Base-by-base conservation (phyloP, 805 yeast species). In the Candida endomychidarum region DNA sequence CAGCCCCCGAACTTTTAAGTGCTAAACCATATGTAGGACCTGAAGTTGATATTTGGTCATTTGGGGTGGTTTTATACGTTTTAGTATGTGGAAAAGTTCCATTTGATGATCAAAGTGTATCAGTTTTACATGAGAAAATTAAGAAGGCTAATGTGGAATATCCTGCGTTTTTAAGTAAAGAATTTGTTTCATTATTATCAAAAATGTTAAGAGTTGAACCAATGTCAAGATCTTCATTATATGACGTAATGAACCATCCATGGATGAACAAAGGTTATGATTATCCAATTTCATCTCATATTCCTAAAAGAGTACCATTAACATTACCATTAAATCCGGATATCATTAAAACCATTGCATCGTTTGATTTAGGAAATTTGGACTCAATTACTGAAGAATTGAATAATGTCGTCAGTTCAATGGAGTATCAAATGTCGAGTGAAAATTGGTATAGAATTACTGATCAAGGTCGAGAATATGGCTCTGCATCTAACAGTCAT, bases 21-120 rank as follows among this genome's bases (percentile, higher is more conserved):
- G 99, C 98, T 1, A 81, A 80, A 50, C 97, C 96, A 1, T 93
- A 93, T 55, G 72, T 77, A 25, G 99, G 99, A 0, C 99, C 99
- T 1, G 99, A 93, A 60, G 96, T 93, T 34, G 99, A 93, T 61
- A 83, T 93, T 14, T 93, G 99, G 99, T 87, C 96, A 2, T 91
- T 90, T 70, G 99, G 99, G 48, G 96, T 93, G 22, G 98, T 93
- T 0, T 66, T 93, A 37, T 93, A 88, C 57, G 99, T 93, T 6
- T 71, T 93, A 45, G 96, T 93, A 2, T 90, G 97, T 60, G 99
- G 99, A 40, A 90, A 88, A 60, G 98, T 93, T 10, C 99, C 99
- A 7, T 93, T 93, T 60, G 99, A 93, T 61, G 98, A 93, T 58
- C 95, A 88, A 54, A 81, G 86, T 50, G 95, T 95, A 48, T 82